These are phyloP conservation scores for Trametes gibbosa DNA, from an alignment of 768 basidiomycete genomes.

Conservation along the genomic window DNA sequence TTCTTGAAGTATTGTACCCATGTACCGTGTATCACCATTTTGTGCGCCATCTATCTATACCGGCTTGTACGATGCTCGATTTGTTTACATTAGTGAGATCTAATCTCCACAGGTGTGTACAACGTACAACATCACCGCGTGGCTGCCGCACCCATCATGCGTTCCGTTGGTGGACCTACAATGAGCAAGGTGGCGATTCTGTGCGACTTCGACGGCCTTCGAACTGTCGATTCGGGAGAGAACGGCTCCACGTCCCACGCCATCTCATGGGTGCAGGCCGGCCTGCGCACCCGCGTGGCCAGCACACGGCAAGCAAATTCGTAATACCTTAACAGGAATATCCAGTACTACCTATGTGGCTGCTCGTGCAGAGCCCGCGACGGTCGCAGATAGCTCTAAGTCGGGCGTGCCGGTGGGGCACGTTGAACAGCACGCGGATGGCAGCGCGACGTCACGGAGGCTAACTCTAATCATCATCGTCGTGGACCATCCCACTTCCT, in stretches of 20 bases:
- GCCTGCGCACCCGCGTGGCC: background rate
- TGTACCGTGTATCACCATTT: constrained; percentile 10
- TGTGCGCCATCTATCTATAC: constrained; percentile 14
- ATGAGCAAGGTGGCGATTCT: constrained; percentile 9
- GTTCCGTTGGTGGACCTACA: constrained; percentile 17
- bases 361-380: background rate
- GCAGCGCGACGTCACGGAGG: background rate
- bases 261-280: background rate
- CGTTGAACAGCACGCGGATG: background rate
- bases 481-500: background rate
- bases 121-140: constrained; percentile 11
- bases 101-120: constrained; percentile 5
- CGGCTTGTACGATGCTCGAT: constrained; percentile 3
- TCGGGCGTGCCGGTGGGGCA: too few species aligned
- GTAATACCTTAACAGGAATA: background rate
- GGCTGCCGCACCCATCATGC: constrained; percentile 16
- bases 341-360: background rate
- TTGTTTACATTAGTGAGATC: constrained; percentile 3
- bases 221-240: background rate
- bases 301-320: background rate
- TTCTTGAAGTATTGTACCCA: constrained; percentile 6
- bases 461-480: constrained; percentile 3
- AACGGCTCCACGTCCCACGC: background rate
- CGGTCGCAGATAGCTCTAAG: background rate
- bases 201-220: background rate